These are phyloP conservation scores for Penicillium bialowiezense DNA, from an alignment of 495 filamentous ascomycete genomes.

Conservation along the genomic window DNA sequence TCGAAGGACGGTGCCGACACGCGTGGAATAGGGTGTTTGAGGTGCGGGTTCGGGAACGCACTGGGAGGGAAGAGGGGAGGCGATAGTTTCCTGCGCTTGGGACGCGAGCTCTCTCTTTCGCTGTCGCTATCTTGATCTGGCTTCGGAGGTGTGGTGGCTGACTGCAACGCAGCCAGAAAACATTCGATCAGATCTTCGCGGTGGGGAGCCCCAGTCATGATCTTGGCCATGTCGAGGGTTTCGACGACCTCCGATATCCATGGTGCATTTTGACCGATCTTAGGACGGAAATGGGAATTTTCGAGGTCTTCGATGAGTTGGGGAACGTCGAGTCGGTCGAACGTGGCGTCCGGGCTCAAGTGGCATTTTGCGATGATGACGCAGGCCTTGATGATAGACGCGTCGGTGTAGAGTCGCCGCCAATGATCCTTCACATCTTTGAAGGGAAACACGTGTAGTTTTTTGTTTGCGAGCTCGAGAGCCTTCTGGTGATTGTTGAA, in stretches of 20 bases:
- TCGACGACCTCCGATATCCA: slow-evolving; percentile 52
- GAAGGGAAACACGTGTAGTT: slow-evolving; percentile 74
- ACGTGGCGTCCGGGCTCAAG: slow-evolving; percentile 1
- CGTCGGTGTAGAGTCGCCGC: slow-evolving; percentile 76
- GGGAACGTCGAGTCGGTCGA: slow-evolving; percentile 5
- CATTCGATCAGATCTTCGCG: slow-evolving; percentile 60
- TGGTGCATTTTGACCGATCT: slow-evolving; percentile 16
- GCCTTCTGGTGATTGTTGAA: slow-evolving; percentile 32
- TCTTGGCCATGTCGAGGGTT: slow-evolving; percentile 73
- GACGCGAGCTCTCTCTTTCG: not conserved
- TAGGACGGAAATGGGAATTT: not conserved
- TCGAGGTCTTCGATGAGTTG: slow-evolving; percentile 17
- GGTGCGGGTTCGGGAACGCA: slow-evolving; percentile 26
- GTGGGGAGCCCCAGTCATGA: slow-evolving; percentile 72
- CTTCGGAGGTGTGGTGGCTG: slow-evolving; percentile 14
- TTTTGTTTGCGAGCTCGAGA: slow-evolving; percentile 49
- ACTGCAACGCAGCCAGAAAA: slow-evolving; percentile 30
- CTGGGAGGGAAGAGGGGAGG: slow-evolving; percentile 42
- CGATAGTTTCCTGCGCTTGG: slow-evolving; percentile 36
- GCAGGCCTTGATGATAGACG: slow-evolving; percentile 62
- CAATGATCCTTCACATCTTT: slow-evolving; percentile 71
- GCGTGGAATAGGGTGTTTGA: slow-evolving; percentile 37
- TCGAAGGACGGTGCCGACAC: slow-evolving; percentile 50
- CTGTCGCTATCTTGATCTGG: not conserved
- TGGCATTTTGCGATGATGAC: slow-evolving; percentile 26